Conservation (phyloP, 2,329 filamentous ascomycete species). For the Colletotrichum sp. region DNA sequence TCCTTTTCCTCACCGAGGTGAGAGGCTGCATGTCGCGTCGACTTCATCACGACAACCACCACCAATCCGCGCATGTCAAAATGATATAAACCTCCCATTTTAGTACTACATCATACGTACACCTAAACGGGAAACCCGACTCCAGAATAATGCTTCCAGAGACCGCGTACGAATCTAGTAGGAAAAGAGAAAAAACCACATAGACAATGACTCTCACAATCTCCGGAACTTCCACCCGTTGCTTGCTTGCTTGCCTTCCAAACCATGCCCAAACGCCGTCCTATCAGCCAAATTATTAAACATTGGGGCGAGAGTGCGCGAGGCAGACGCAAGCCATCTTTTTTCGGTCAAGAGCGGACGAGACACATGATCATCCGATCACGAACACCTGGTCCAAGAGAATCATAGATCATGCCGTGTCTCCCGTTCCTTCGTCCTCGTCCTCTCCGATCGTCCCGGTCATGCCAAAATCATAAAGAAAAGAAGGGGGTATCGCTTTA, state of each 20-base stretch:
- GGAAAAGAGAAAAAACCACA: neutral
- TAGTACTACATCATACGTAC: constrained; percentile 20
- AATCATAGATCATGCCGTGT: constrained; percentile 22
- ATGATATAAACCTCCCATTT: constrained; percentile 13
- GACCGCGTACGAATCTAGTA: constrained; percentile 9
- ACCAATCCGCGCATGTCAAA: neutral
- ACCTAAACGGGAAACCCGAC: constrained; percentile 6
- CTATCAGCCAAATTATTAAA: constrained; percentile 17
- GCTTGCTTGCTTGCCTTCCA: constrained; percentile 14
- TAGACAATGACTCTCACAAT: constrained; percentile 9
- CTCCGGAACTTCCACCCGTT: constrained; percentile 11
- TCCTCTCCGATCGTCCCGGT: constrained; percentile 11
- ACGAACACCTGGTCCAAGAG: constrained; percentile 23
- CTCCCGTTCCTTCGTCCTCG: constrained; percentile 15
- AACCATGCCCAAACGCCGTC: constrained; percentile 16
- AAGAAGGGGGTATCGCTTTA: constrained; percentile 33
- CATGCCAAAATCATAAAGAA: constrained; percentile 17
- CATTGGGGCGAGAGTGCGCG: constrained; percentile 1
- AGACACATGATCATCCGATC: constrained; percentile 21
- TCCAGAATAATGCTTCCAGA: constrained; percentile 18
- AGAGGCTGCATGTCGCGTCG: neutral
- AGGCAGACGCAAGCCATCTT: constrained; percentile 7
- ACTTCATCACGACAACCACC: neutral
- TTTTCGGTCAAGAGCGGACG: constrained; percentile 3
- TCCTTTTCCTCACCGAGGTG: neutral